Evolutionary conservation across 768 basidiomycete species (phyloP).

Genomic region (Termitomyces sp.): DNA sequence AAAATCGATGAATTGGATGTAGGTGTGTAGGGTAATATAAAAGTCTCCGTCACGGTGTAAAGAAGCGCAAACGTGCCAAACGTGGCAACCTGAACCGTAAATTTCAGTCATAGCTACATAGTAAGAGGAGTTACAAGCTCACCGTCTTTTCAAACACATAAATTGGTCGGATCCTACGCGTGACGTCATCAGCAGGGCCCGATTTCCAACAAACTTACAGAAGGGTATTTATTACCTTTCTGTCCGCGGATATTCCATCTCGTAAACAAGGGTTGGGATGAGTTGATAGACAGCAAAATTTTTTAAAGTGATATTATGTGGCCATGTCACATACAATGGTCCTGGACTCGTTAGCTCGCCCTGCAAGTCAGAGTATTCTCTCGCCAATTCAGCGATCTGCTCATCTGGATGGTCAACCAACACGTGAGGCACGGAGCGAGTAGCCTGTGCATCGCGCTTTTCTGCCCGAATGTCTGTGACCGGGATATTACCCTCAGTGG

Average conservation of each 20-base stretch:
- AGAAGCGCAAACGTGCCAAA: constrained; percentile 96
- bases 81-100: constrained; percentile 68
- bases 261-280: constrained; percentile 91
- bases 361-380: constrained; percentile 70
- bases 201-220: not conserved
- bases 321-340: constrained; percentile 65
- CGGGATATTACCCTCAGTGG: constrained; percentile 15
- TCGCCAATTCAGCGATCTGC: constrained; percentile 62
- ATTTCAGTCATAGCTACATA: constrained; percentile 20
- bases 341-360: constrained; percentile 74
- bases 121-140: constrained; percentile 20
- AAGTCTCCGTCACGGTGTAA: constrained; percentile 88
- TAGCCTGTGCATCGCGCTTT: constrained; percentile 8
- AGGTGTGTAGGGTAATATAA: constrained; percentile 82
- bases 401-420: constrained; percentile 63
- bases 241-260: constrained; percentile 93
- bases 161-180: constrained; percentile 61
- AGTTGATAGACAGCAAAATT: constrained; percentile 85
- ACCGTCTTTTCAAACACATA: constrained; percentile 77
- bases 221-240: constrained; percentile 53
- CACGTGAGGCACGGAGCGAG: constrained; percentile 29
- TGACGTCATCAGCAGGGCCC: not conserved
- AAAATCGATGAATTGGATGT: constrained; percentile 64
- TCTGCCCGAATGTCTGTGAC: constrained; percentile 5
- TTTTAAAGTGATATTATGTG: constrained; percentile 73